phyloP scores from a whole-genome alignment of 2,329 filamentous ascomycete species.

The Lizonia empirigonia region DNA sequence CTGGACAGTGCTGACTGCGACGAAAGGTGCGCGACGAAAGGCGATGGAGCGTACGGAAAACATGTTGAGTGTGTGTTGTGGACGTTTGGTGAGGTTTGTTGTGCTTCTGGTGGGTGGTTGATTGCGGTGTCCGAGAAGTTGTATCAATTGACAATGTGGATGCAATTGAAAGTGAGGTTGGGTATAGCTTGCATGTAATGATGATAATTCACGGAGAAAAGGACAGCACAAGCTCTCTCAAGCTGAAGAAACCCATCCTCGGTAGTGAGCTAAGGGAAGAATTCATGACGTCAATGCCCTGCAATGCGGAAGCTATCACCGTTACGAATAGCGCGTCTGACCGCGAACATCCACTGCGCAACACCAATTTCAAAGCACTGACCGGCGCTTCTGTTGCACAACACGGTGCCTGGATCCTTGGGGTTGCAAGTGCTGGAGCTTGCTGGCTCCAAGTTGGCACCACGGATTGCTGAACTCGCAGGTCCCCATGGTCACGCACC shows the following conservation, averaged over 20 bases:
- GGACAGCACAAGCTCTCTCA: conserved; percentile 7
- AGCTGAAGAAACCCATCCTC: conserved; percentile 12
- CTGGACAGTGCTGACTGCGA: conserved; percentile 35
- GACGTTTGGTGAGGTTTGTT: not conserved
- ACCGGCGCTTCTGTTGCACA: not conserved
- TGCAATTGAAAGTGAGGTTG: conserved; percentile 1
- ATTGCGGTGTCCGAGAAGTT: not conserved
- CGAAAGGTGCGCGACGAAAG: conserved; percentile 36
- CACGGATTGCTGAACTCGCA: not conserved
- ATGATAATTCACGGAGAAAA: conserved; percentile 6
- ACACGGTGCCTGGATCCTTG: conserved; percentile 2
- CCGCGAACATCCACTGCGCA: conserved; percentile 16
- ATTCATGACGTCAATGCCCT: conserved; percentile 11
- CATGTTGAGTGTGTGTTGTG: conserved; percentile 26
- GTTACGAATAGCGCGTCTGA: conserved; percentile 11
- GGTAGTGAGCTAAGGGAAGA: conserved; percentile 8
- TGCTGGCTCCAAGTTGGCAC: not conserved
- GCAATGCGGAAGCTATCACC: conserved; percentile 11
- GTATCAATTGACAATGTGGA: not conserved
- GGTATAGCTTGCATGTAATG: not conserved
- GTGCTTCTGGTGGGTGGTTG: not conserved
- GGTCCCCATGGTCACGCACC: conserved; percentile 2
- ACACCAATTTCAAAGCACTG: conserved; percentile 15
- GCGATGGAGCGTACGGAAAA: conserved; percentile 41
- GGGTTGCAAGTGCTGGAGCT: not conserved